Evolutionary conservation across 2,329 filamentous ascomycete species (phyloP), one percentile per base, ranked within the genome.

Genomic region (Lomentospora prolificans): DNA sequence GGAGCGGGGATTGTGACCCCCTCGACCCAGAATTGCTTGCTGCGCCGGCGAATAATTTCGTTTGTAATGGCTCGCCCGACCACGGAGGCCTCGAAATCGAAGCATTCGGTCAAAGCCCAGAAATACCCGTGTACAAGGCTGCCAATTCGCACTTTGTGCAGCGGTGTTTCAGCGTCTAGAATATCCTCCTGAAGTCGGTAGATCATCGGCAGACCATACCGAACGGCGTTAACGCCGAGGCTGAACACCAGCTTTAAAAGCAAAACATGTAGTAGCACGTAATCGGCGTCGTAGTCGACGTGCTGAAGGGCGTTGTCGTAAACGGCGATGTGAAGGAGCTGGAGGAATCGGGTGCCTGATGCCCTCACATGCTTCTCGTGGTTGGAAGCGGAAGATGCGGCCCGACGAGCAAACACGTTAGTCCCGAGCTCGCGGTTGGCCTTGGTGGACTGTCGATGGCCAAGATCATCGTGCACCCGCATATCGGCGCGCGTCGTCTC

Each of bases 111-210:
- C 58, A 96, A 66, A 0, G 82, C 80, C 86, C 88, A 92, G 57
- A 96, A 84, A 68, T 96, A 96, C 7, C 90, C 91, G 64, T 95
- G 89, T 53, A 92, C 89, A 57, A 97, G 73, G 65, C 87, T 90
- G 28, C 88, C 90, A 46, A 95, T 75, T 46, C 89, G 86, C 39
- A 95, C 81, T 65, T 92, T 94, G 28, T 85, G 80, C 44, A 82
- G 68, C 0, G 86, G 82, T 24, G 79, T 79, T 50, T 85, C 82
- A 3, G 84, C 75, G 6, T 81, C 79, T 56, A 82, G 77, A 30
- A 94, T 87, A 60, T 94, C 89, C 64, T 95, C 89, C 67, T 96
- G 91, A 1, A 97, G 77, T 50, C 87, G 82, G 67, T 95, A 84
- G 9, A 96, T 79, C 90, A 96, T 96, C 2, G 91, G 90, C 36